Evolutionary conservation across 805 yeast genomes (phyloP), one percentile per base, ranked within the genome.

Genomic region (Candida nanaspora): DNA sequence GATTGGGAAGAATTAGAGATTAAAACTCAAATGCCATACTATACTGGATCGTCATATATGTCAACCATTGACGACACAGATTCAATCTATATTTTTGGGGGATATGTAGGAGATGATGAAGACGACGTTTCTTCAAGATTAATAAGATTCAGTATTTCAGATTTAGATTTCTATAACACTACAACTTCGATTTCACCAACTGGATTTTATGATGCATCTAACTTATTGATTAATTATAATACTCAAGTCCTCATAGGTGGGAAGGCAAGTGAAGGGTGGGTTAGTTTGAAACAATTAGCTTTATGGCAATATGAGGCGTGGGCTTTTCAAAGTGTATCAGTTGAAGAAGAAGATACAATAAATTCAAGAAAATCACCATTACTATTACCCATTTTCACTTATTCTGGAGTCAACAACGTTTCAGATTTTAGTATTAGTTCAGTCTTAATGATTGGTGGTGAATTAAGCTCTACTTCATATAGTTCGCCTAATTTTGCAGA

Each of bases 201-300:
- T 14, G 62, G 74, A 0, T 78, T 78, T 47, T 75, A 68, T 47
- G 79, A 78, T 1, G 75, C 81, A 0, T 56, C 75, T 0, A 65
- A 59, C 27, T 20, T 68, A 15, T 56, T 68, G 44, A 67, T 77
- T 1, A 56, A 65, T 25, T 68, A 75, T 9, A 68, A 62, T 40
- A 62, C 73, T 3, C 74, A 68, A 46, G 56, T 80, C 28, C 55
- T 85, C 3, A 62, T 85, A 33, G 94, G 93, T 0, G 94, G 95
- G 3, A 66, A 66, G 40, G 72, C 85, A 3, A 49, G 56, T 6
- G 50, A 61, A 2, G 87, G 87, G 0, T 83, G 89, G 87, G 73
- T 83, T 28, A 73, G 76, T 46, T 74, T 84, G 80, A 70, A 71
- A 49, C 93, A 84, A 57, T 61, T 82, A 16, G 91, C 93, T 0